Evolutionary conservation across 2,329 filamentous ascomycete genomes (phyloP).

Genomic region (Penicillium sumatraense): DNA sequence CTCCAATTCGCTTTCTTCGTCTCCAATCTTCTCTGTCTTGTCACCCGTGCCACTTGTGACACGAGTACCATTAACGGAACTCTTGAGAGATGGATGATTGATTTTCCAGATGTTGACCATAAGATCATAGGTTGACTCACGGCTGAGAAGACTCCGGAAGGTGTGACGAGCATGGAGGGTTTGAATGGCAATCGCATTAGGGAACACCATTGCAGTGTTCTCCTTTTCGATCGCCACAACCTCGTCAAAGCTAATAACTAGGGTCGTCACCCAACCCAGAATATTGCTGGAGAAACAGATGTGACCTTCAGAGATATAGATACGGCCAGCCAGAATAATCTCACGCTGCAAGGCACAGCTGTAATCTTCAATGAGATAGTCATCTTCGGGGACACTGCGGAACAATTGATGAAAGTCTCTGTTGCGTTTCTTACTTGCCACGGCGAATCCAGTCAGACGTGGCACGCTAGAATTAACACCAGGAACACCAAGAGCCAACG

Average conservation of each 20-base stretch:
- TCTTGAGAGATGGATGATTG: slow-evolving; percentile 88
- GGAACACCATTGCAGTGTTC: slow-evolving; percentile 92
- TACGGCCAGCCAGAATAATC: slow-evolving; percentile 87
- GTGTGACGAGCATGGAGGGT: slow-evolving; percentile 94
- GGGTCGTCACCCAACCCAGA: slow-evolving; percentile 93
- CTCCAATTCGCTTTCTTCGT: slow-evolving; percentile 71
- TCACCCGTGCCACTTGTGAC: slow-evolving; percentile 82
- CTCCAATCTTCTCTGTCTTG: slow-evolving; percentile 79
- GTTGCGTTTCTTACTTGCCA: slow-evolving; percentile 94
- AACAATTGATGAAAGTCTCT: slow-evolving; percentile 92
- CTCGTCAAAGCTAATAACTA: slow-evolving; percentile 98
- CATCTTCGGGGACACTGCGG: slow-evolving; percentile 95
- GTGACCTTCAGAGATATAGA: slow-evolving; percentile 97
- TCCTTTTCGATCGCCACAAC: slow-evolving; percentile 97
- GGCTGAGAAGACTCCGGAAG: slow-evolving; percentile 91
- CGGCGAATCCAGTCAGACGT: slow-evolving; percentile 90
- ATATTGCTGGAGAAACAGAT: slow-evolving; percentile 99
- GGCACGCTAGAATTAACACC: slow-evolving; percentile 63
- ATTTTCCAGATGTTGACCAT: slow-evolving; percentile 99
- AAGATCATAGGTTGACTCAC: slow-evolving; percentile 94
- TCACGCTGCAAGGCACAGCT: slow-evolving; percentile 95
- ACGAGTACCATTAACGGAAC: slow-evolving; percentile 84
- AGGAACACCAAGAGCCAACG: slow-evolving; percentile 70
- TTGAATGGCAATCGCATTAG: slow-evolving; percentile 95
- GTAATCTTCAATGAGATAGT: slow-evolving; percentile 98